phyloP scores from a whole-genome alignment of 163 green algal species.

The Scenedesmus sp. region DNA sequence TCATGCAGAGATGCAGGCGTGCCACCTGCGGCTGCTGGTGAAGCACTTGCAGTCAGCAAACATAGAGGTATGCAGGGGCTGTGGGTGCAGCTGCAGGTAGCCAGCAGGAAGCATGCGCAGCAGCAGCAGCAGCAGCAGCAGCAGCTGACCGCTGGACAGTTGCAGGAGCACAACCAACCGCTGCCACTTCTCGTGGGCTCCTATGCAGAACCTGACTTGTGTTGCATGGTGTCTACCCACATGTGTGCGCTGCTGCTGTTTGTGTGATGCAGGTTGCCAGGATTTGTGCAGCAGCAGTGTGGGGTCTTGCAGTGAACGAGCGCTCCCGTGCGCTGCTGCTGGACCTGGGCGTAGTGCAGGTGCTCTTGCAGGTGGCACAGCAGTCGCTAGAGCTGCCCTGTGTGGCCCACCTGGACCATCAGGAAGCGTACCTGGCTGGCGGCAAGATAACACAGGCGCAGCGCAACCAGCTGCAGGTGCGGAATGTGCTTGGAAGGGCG shows the following conservation, averaged over 20 bases:
- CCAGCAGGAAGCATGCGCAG: slow-evolving; percentile 24
- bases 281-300: slow-evolving; percentile 69
- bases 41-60: slow-evolving; percentile 54
- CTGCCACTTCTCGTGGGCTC: neutral
- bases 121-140: neutral
- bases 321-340: slow-evolving; percentile 40
- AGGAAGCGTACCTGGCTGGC: slow-evolving; percentile 30
- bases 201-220: neutral
- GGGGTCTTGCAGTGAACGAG: slow-evolving; percentile 68
- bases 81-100: slow-evolving; percentile 40
- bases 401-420: slow-evolving; percentile 20
- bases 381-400: slow-evolving; percentile 59
- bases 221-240: neutral
- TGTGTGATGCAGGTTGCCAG: slow-evolving; percentile 54
- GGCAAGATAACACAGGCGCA: slow-evolving; percentile 32
- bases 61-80: slow-evolving; percentile 26
- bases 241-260: neutral
- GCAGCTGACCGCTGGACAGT: neutral
- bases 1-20: slow-evolving; percentile 64
- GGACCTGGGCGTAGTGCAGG: slow-evolving; percentile 44
- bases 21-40: slow-evolving; percentile 59
- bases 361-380: slow-evolving; percentile 45
- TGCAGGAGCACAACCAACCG: neutral
- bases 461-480: slow-evolving; percentile 49
- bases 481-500: neutral